Percentiles rank a stretch among this genome's conserved stretches.
phyloP scores from a whole-genome alignment of 495 filamentous ascomycete genomes.

The Xylaria grammica region DNA sequence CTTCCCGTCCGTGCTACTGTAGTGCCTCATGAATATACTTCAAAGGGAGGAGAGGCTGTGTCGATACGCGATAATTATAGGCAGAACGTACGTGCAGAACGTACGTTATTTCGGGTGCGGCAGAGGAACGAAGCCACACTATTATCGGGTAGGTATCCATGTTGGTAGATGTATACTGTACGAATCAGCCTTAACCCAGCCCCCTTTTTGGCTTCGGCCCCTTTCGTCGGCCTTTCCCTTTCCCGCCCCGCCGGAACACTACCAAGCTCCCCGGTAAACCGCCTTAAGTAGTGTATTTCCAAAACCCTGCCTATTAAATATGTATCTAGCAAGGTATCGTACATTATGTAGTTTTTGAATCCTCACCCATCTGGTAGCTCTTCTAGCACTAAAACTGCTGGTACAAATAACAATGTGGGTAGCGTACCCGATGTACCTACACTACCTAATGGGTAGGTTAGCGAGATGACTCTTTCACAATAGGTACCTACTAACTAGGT shows the following conservation, averaged over 20 bases:
- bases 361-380: no score
- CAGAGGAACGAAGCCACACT: background rate
- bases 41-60: background rate
- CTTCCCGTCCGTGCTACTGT: background rate
- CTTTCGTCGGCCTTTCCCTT: constrained; percentile 14
- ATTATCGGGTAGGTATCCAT: no score
- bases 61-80: background rate
- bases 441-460: background rate
- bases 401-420: no score
- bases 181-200: constrained; percentile 38
- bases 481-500: background rate
- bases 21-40: background rate
- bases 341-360: no score
- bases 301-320: no score
- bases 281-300: no score
- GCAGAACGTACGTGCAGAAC: background rate
- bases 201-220: constrained; percentile 13
- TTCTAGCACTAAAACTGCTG: no score
- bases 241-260: constrained; percentile 20
- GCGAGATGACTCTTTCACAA: constrained; percentile 1
- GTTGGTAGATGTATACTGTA: background rate
- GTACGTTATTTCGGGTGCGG: background rate
- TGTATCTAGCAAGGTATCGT: no score
- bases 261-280: no score
- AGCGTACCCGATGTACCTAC: no score